Conservation (phyloP, 2,329 filamentous ascomycete species). For the Diplodia intermedia region DNA sequence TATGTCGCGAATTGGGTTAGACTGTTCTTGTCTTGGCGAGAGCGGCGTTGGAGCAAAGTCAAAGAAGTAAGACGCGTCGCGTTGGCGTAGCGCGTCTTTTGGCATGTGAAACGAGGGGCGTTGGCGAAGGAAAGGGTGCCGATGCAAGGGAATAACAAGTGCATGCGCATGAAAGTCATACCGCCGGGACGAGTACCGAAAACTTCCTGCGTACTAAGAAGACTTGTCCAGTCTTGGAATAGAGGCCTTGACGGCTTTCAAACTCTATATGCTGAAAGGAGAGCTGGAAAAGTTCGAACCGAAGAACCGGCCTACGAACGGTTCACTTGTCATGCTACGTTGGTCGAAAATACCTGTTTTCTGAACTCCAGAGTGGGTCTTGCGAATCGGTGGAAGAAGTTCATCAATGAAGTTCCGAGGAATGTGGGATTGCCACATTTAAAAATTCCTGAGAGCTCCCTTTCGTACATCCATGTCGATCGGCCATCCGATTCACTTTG, state of each 20-base stretch:
- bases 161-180: background rate
- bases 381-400: background rate
- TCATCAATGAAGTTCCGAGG: background rate
- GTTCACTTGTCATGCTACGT: background rate
- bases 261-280: background rate
- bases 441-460: background rate
- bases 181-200: background rate
- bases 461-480: slow-evolving; percentile 6
- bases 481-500: background rate
- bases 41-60: background rate
- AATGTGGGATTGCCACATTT: slow-evolving; percentile 18
- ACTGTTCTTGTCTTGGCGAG: background rate
- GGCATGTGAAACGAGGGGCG: slow-evolving; percentile 17
- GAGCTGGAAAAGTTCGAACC: background rate
- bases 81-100: background rate
- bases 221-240: too few species aligned
- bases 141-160: slow-evolving; percentile 7
- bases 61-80: slow-evolving; percentile 22
- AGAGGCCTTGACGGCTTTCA: background rate
- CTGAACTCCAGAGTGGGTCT: background rate
- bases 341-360: background rate
- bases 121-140: background rate
- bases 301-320: background rate
- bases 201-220: background rate
- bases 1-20: background rate